Evolutionary conservation across 352 stramenopile genomes (phyloP).

Genomic region (Phytophthora citrophthora): DNA sequence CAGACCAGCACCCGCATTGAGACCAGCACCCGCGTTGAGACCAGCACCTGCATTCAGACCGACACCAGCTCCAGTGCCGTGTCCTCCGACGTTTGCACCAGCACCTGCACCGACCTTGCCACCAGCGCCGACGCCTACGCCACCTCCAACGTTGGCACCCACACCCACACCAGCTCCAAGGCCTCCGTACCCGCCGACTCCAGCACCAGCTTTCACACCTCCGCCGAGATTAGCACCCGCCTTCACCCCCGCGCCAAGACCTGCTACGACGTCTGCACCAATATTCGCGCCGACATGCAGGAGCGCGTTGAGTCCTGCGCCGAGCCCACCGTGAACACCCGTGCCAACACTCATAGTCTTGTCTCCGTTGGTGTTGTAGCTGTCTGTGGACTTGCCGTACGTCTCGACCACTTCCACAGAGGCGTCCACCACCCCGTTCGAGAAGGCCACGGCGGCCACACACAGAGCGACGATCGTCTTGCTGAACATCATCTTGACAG

Average conservation of each 20-base stretch:
- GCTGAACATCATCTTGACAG: not conserved
- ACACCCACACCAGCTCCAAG: too few species aligned
- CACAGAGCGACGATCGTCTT: slow-evolving; percentile 2
- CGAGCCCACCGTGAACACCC: not conserved
- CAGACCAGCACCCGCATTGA: too few species aligned
- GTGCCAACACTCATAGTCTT: not conserved
- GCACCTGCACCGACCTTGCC: not conserved
- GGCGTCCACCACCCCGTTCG: not conserved
- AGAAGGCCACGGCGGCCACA: not conserved
- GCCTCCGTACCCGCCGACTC: too few species aligned
- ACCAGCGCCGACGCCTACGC: not conserved
- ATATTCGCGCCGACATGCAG: not conserved
- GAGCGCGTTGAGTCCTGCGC: not conserved
- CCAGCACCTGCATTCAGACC: too few species aligned
- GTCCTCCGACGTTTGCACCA: too few species aligned
- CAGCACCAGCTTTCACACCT: too few species aligned
- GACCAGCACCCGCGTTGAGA: too few species aligned
- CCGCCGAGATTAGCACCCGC: not conserved
- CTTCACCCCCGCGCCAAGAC: not conserved
- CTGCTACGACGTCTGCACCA: not conserved
- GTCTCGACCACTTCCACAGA: slow-evolving; percentile 1
- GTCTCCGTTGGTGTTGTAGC: not conserved
- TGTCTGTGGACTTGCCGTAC: not conserved
- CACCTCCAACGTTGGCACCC: too few species aligned
- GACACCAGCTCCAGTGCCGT: too few species aligned